Conservation (phyloP, 176 grass and related monocot genomes). For the Pontederia crassipes region DNA sequence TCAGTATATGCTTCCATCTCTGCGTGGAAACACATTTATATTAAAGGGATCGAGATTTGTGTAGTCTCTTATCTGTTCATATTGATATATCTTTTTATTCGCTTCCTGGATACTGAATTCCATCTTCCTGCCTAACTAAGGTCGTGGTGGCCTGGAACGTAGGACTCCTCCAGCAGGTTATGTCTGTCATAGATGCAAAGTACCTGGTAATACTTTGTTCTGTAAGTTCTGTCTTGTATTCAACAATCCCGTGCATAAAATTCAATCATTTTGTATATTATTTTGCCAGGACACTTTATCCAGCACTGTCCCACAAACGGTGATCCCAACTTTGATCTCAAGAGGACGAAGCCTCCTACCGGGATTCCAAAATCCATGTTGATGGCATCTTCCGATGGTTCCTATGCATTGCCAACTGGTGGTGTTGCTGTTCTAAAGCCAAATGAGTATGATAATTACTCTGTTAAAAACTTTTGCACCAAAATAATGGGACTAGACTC, state of each 20-base stretch:
- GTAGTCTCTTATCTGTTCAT: neutral
- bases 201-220: slow-evolving; percentile 43
- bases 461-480: no score
- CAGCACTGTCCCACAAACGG: slow-evolving; percentile 98
- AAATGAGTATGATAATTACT: slow-evolving; percentile 54
- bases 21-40: no score
- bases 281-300: slow-evolving; percentile 87
- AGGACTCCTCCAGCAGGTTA: slow-evolving; percentile 82
- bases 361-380: slow-evolving; percentile 99
- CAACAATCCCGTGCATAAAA: slow-evolving; percentile 9
- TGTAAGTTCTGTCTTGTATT: neutral
- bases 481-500: no score
- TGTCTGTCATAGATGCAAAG: slow-evolving; percentile 96
- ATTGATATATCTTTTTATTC: neutral
- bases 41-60: no score
- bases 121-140: slow-evolving; percentile 35
- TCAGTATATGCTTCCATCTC: no score
- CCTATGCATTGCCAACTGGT: slow-evolving; percentile 81
- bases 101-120: slow-evolving; percentile 16
- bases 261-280: slow-evolving; percentile 10
- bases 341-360: slow-evolving; percentile 89
- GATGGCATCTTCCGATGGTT: slow-evolving; percentile 89
- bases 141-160: slow-evolving; percentile 56
- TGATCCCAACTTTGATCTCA: slow-evolving; percentile 73
- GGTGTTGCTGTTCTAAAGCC: slow-evolving; percentile 92